Percentiles rank a stretch among this genome's conserved stretches.
phyloP scores from a whole-genome alignment of 805 yeast genomes.

The Brettanomyces custersianus region DNA sequence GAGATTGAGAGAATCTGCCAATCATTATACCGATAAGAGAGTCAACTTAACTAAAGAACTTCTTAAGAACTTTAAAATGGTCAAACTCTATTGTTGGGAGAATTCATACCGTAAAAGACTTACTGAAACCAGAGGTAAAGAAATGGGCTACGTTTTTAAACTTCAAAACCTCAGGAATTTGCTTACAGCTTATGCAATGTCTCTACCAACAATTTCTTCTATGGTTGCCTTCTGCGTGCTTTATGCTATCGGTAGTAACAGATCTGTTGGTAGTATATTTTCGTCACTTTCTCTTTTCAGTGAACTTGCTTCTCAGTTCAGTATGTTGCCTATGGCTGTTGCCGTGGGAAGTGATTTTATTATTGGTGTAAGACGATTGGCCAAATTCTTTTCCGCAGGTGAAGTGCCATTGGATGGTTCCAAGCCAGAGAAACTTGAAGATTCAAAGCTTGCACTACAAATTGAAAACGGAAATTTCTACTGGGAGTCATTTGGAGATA shows the following conservation, averaged over 20 bases:
- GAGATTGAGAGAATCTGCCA: conserved; percentile 44
- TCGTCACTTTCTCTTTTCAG: conserved; percentile 62
- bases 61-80: conserved; percentile 65
- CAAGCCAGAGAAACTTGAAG: conserved; percentile 12
- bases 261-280: conserved; percentile 53
- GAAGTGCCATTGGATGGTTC: conserved; percentile 30
- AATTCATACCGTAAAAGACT: conserved; percentile 57
- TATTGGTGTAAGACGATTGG: conserved; percentile 51
- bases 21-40: conserved; percentile 62
- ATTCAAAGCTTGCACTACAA: conserved; percentile 33
- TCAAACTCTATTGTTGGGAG: conserved; percentile 90
- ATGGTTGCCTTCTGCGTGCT: conserved; percentile 43
- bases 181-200: conserved; percentile 47
- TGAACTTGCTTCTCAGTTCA: conserved; percentile 50
- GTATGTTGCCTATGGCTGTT: conserved; percentile 62
- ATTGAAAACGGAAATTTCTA: conserved; percentile 50
- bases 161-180: conserved; percentile 59
- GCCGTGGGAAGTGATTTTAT: conserved; percentile 58
- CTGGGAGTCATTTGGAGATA: conserved; percentile 46
- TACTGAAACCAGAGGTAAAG: conserved; percentile 46
- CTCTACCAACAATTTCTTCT: conserved; percentile 59
- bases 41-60: conserved; percentile 73
- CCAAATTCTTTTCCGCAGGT: conserved; percentile 35
- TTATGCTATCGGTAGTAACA: conserved; percentile 25
- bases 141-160: conserved; percentile 46